These are phyloP conservation scores for Phytophthora aleatoria DNA, from an alignment of 352 stramenopile species.

Conservation along the genomic window DNA sequence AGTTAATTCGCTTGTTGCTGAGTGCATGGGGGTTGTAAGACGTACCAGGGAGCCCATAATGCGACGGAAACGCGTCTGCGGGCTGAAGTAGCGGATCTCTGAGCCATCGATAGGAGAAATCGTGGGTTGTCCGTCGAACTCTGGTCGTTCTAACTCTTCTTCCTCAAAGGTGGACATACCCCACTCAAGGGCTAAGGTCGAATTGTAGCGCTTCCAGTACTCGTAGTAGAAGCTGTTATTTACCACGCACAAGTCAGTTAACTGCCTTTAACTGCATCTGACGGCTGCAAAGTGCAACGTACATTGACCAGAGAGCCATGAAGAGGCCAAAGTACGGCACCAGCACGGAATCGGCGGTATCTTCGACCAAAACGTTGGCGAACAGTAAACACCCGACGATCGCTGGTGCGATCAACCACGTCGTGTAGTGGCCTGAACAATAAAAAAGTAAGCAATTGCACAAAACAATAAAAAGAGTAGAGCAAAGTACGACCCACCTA, in stretches of 20 bases:
- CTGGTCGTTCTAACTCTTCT: conserved; percentile 68
- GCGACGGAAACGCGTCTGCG: conserved; percentile 60
- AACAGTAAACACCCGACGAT: conserved; percentile 90
- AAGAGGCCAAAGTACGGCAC: conserved; percentile 83
- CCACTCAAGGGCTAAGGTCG: conserved; percentile 71
- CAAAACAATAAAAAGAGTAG: neutral
- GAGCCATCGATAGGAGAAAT: conserved; percentile 74
- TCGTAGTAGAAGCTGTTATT: conserved; percentile 71
- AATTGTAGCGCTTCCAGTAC: conserved; percentile 85
- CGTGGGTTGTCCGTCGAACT: conserved; percentile 78
- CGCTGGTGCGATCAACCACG: conserved; percentile 93
- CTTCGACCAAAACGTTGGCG: conserved; percentile 72
- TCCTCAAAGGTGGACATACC: conserved; percentile 77
- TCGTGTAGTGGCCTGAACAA: conserved; percentile 89
- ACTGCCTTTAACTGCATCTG: too few relatives aligned
- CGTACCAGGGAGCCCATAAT: conserved; percentile 72
- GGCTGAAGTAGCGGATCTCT: conserved; percentile 80
- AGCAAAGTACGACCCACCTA: conserved; percentile 56
- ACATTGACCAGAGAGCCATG: conserved; percentile 83
- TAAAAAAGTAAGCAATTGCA: neutral
- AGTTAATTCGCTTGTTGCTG: neutral
- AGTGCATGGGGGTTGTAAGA: neutral
- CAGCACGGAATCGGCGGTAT: conserved; percentile 58
- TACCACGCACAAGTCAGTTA: neutral
- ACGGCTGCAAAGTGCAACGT: conserved; percentile 7